Evolutionary conservation across 2,329 filamentous ascomycete genomes (phyloP).

Genomic region (Domatiomyces catenatus): DNA sequence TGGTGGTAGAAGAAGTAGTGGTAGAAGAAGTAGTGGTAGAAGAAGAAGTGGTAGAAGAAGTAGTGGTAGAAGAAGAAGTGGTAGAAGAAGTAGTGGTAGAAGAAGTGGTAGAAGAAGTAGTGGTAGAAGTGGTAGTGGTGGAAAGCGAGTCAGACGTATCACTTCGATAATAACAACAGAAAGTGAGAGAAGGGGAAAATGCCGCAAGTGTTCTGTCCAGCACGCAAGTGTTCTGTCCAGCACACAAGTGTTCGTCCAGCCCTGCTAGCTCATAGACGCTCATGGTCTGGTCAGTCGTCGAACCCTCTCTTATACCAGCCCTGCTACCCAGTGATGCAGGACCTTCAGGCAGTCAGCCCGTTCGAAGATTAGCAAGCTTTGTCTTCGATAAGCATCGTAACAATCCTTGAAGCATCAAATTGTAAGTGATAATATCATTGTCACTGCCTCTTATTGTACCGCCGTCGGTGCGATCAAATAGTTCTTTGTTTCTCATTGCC

Average conservation of each 20-base stretch:
- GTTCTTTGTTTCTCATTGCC: background rate
- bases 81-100: too few relatives aligned
- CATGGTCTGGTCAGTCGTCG: background rate
- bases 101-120: background rate
- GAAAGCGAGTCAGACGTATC: background rate
- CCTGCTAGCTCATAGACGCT: background rate
- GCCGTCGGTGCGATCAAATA: background rate
- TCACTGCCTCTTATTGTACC: background rate
- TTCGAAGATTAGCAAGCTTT: background rate
- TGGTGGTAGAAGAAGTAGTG: too few relatives aligned
- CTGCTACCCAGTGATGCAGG: background rate
- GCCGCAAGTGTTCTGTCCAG: background rate
- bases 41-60: too few relatives aligned
- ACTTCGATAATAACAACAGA: background rate
- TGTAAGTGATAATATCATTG: background rate
- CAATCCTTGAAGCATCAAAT: background rate
- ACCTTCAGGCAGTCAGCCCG: background rate
- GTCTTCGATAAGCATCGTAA: background rate
- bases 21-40: too few relatives aligned
- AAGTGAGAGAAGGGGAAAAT: background rate
- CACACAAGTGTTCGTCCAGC: too few relatives aligned
- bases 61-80: too few relatives aligned
- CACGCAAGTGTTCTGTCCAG: too few relatives aligned
- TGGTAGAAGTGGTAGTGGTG: too few relatives aligned
- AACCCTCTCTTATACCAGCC: background rate